Conservation (phyloP, 805 yeast species). For the Danielozyma ontarioensis region DNA sequence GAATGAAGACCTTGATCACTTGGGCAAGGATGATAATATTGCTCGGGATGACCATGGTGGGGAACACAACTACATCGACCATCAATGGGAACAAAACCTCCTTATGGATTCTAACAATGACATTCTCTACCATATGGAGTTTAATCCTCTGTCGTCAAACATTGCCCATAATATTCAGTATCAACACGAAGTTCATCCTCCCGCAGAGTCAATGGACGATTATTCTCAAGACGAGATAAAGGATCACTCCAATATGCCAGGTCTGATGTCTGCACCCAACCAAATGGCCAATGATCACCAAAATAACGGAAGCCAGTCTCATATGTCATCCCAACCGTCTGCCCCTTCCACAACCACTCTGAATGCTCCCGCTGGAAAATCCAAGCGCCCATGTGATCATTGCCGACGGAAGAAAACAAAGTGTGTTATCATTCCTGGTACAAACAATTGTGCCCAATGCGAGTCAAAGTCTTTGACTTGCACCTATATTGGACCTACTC, state of each 20-base stretch:
- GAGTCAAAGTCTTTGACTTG: conserved; percentile 70
- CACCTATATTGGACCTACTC: conserved; percentile 60
- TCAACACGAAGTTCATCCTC: conserved; percentile 21
- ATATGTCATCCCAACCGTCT: background rate
- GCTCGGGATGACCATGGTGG: too few species aligned
- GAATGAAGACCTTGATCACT: too few species aligned
- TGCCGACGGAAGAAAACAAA: conserved; percentile 77
- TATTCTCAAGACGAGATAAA: background rate
- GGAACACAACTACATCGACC: conserved; percentile 17
- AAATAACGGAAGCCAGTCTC: background rate
- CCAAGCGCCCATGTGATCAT: conserved; percentile 78
- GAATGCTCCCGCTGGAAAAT: too few species aligned
- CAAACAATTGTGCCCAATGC: conserved; percentile 68
- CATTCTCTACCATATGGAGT: conserved; percentile 29
- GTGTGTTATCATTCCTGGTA: conserved; percentile 65
- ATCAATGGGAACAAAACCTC: conserved; percentile 30
- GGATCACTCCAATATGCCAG: too few species aligned
- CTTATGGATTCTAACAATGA: conserved; percentile 28
- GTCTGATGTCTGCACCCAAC: too few species aligned
- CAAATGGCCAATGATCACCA: conserved; percentile 4
- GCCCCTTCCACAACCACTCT: background rate
- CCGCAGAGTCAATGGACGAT: background rate
- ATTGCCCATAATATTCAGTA: conserved; percentile 28
- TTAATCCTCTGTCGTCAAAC: conserved; percentile 9
- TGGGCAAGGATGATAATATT: too few species aligned